phyloP scores from a whole-genome alignment of 192 early-diverging fungal genomes.

The Phlyctochytrium arcticum region DNA sequence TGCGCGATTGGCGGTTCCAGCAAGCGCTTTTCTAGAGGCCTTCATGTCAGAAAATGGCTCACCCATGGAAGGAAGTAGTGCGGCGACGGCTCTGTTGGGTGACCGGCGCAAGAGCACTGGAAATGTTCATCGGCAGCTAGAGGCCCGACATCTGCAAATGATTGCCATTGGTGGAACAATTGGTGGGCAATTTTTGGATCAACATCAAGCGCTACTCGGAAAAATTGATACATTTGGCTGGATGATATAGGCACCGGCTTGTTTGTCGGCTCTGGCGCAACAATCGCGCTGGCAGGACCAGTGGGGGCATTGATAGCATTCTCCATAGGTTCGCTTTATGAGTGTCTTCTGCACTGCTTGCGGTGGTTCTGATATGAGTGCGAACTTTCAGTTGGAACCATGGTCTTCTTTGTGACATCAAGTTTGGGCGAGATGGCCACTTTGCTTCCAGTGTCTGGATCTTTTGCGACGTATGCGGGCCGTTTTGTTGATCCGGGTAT shows the following conservation, averaged over 20 bases:
- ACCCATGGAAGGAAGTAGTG: background rate
- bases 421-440: slow-evolving; percentile 86
- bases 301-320: slow-evolving; percentile 76
- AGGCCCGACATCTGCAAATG: slow-evolving; percentile 55
- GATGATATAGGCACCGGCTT: slow-evolving; percentile 48
- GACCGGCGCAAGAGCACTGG: background rate
- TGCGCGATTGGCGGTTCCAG: too few relatives aligned
- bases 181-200: too few relatives aligned
- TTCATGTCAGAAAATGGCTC: background rate
- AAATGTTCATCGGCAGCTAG: slow-evolving; percentile 42
- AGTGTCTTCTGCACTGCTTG: too few relatives aligned
- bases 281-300: slow-evolving; percentile 72
- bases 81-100: background rate
- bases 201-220: too few relatives aligned
- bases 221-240: background rate
- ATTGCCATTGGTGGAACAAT: slow-evolving; percentile 33
- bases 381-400: slow-evolving; percentile 43
- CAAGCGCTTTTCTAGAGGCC: too few relatives aligned
- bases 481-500: slow-evolving; percentile 75
- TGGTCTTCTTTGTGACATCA: slow-evolving; percentile 59
- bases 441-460: slow-evolving; percentile 72
- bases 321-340: slow-evolving; percentile 12
- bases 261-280: slow-evolving; percentile 54
- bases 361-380: background rate
- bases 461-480: slow-evolving; percentile 36